phyloP scores from a whole-genome alignment of 2,329 filamentous ascomycete species.

The Talaromyces sp. region DNA sequence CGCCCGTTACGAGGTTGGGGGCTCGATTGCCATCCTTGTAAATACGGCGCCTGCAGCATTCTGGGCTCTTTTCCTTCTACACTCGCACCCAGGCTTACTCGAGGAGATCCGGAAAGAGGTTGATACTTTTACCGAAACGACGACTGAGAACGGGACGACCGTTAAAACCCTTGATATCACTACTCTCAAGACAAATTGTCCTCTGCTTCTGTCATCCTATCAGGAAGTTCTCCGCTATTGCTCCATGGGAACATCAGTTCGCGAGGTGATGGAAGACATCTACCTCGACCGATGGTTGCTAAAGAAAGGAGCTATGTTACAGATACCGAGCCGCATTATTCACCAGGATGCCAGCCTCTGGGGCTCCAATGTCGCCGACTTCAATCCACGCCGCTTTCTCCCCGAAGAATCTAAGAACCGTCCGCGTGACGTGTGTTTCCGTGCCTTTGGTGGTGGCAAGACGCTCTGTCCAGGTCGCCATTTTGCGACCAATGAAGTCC shows the following conservation, averaged over 20 bases:
- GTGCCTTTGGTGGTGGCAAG: conserved; percentile 2
- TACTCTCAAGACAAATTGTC: background rate
- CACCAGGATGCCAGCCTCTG: background rate
- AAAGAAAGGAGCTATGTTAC: conserved; percentile 2
- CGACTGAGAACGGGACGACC: background rate
- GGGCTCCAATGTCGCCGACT: background rate
- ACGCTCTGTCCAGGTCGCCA: conserved; percentile 1
- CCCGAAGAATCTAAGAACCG: background rate
- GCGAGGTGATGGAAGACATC: conserved; percentile 1
- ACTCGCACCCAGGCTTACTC: background rate
- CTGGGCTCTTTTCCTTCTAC: background rate
- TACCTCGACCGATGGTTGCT: background rate
- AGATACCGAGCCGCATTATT: background rate
- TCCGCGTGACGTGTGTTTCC: background rate
- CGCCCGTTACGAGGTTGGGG: background rate
- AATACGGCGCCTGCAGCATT: conserved; percentile 2
- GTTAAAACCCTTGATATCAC: conserved; percentile 2
- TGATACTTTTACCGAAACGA: background rate
- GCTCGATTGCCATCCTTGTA: background rate
- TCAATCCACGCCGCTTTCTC: background rate
- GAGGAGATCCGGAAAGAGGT: conserved; percentile 1
- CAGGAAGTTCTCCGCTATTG: conserved; percentile 1
- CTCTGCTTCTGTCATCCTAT: background rate
- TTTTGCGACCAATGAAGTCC: conserved; percentile 1
- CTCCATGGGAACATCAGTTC: conserved; percentile 2